phyloP scores from a whole-genome alignment of 495 filamentous ascomycete genomes.

The Cudoniella acicularis region DNA sequence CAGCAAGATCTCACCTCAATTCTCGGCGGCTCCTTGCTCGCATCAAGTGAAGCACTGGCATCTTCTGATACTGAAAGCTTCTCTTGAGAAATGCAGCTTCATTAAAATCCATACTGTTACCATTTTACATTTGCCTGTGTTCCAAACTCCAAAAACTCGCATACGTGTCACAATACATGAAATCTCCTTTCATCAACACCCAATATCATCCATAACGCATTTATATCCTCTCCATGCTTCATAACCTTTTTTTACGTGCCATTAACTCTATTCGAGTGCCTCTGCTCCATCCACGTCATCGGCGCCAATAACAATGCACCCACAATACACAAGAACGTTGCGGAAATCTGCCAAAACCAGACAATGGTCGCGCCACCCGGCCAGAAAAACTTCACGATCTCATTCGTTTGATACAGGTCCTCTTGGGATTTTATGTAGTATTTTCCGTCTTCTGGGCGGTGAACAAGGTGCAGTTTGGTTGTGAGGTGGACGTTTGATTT shows the following conservation, averaged over 20 bases:
- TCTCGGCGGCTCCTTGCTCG: too few species aligned
- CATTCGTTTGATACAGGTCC: slow-evolving; percentile 77
- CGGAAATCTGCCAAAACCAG: slow-evolving; percentile 55
- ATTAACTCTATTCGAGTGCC: slow-evolving; percentile 10
- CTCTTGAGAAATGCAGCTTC: too few species aligned
- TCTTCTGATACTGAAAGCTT: too few species aligned
- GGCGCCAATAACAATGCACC: slow-evolving; percentile 51
- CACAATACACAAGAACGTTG: slow-evolving; percentile 58
- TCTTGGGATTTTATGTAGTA: slow-evolving; percentile 75
- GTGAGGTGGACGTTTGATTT: slow-evolving; percentile 62
- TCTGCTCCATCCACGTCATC: slow-evolving; percentile 48
- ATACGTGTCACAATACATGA: too few species aligned
- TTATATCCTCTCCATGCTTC: background rate
- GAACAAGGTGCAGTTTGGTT: slow-evolving; percentile 65
- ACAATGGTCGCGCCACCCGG: slow-evolving; percentile 46
- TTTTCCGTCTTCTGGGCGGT: slow-evolving; percentile 20
- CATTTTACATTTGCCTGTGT: too few species aligned
- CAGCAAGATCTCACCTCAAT: too few species aligned
- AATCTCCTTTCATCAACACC: too few species aligned
- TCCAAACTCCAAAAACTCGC: too few species aligned
- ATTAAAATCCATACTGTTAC: too few species aligned
- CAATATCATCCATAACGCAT: too few species aligned
- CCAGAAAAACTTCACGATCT: slow-evolving; percentile 68
- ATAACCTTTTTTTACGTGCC: slow-evolving; percentile 39
- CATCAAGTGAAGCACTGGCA: too few species aligned